A percentile compares a stretch with the other conserved stretches of the same genome.
phyloP scores from a whole-genome alignment of 169 alveolate genomes.

The Eimeria sp. region DNA sequence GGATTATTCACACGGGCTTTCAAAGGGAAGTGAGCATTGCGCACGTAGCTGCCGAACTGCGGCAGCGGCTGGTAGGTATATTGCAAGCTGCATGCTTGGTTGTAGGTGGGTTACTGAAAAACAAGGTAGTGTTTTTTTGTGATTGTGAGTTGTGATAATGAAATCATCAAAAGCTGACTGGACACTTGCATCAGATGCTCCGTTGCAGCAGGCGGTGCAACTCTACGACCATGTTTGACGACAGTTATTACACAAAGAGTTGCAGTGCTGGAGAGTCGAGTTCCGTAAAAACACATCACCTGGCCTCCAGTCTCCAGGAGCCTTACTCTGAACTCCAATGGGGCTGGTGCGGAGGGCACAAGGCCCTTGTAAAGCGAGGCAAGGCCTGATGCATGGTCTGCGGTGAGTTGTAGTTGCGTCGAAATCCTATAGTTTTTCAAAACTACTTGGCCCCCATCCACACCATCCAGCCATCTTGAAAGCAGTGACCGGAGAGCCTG shows the following conservation, averaged over 20 bases:
- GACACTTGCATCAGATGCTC: not conserved
- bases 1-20: not conserved
- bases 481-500: no score
- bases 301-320: not conserved
- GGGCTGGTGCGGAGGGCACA: not conserved
- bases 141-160: not conserved
- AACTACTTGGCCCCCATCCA: no score
- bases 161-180: not conserved
- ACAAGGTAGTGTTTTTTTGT: not conserved
- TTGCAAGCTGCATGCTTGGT: not conserved
- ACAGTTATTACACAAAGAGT: not conserved
- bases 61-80: no score
- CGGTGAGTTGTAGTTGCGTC: no score
- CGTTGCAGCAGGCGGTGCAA: not conserved
- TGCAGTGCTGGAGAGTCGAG: not conserved
- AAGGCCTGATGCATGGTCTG: not conserved
- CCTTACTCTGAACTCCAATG: not conserved
- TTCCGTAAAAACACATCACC: not conserved
- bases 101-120: not conserved
- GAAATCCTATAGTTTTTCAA: no score
- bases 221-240: not conserved
- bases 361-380: not conserved
- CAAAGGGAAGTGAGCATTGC: no score
- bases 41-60: no score
- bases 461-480: no score